phyloP scores from a whole-genome alignment of 768 basidiomycete species.

The Cystobasidiopsis lactophilus region DNA sequence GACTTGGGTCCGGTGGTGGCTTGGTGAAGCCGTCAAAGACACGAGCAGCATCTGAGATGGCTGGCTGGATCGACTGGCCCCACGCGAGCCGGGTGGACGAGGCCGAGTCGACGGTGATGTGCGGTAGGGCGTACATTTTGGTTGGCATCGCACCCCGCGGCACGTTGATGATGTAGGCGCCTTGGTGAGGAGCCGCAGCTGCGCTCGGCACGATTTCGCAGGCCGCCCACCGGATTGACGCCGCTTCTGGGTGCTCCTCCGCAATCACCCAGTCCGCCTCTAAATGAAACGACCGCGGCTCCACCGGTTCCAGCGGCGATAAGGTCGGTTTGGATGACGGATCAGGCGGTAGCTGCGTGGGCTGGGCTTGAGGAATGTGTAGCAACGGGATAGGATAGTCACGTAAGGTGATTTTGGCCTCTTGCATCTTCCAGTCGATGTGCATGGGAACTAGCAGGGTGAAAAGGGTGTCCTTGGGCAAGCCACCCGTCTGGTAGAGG shows the following conservation, averaged over 20 bases:
- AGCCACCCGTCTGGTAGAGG: conserved; percentile 44
- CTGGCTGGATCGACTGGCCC: conserved; percentile 69
- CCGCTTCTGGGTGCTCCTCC: conserved; percentile 47
- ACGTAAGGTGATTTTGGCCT: conserved; percentile 43
- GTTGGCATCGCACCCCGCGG: conserved; percentile 90
- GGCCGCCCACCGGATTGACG: conserved; percentile 26
- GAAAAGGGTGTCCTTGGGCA: conserved; percentile 49
- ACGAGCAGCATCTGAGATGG: conserved; percentile 64
- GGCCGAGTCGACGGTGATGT: conserved; percentile 42
- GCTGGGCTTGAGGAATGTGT: conserved; percentile 35
- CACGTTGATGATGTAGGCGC: conserved; percentile 24
- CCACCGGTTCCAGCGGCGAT: conserved; percentile 3
- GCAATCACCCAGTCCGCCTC: conserved; percentile 61
- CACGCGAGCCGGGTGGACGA: conserved; percentile 56
- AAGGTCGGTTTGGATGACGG: too few species aligned
- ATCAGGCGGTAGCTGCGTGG: too few species aligned
- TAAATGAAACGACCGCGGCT: conserved; percentile 36
- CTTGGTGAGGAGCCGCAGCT: conserved; percentile 31
- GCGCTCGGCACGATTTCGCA: conserved; percentile 40
- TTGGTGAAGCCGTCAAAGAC: conserved; percentile 60
- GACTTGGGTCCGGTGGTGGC: conserved; percentile 56
- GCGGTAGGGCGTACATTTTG: conserved; percentile 67
- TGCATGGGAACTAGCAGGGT: conserved; percentile 66
- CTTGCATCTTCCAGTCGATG: conserved; percentile 42
- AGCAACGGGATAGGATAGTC: conserved; percentile 76